Evolutionary conservation across 2,329 filamentous ascomycete species (phyloP), one percentile per base, ranked within the genome.

Genomic region (Microsporum ferrugineum): DNA sequence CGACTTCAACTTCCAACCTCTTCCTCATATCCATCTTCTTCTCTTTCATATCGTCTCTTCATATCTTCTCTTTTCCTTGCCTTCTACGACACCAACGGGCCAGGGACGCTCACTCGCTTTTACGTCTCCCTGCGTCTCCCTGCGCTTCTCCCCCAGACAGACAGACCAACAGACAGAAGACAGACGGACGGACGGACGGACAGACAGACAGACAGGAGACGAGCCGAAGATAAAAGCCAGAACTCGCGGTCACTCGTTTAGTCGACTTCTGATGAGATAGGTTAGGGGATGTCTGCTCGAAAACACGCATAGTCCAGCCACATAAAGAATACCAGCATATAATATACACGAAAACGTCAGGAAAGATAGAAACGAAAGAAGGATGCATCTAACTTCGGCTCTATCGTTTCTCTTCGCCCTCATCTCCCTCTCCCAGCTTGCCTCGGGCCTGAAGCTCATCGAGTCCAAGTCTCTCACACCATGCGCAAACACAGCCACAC

Each of bases 391-490:
- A 47, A 36, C 72, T 66, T 65, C 71, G 43, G 62, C 72, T 53
- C 65, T 74, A 36, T 66, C 72, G 27, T 68, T 68, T 65, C 66
- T 78, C 60, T 64, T 76, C 65, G 72, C 74, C 67, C 70, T 76
- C 60, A 64, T 77, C 63, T 69, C 65, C 53, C 65, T 71, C 60
- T 63, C 73, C n/a, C 71, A 82, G 58, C 75, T 82, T 63, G 80
- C 78, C 61, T 77, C 82, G 62, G 87, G 84, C 64, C 80, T 84
- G 70, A 81, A 80, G 65, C 79, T 89, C 70, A 88, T 97, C 69
- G 80, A 86, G 68, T 94, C 91, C 61, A 88, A 83, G 71, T 95
- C 91, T 31, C 82, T 96, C 67, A 91, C 89, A 74, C 82, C 88
- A 55, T 96, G 91, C 76, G 88, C 91, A 79, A 79, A 84, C 62